These are phyloP conservation scores for Aspergillus piperis DNA, from an alignment of 2,329 filamentous ascomycete species.

Conservation along the genomic window DNA sequence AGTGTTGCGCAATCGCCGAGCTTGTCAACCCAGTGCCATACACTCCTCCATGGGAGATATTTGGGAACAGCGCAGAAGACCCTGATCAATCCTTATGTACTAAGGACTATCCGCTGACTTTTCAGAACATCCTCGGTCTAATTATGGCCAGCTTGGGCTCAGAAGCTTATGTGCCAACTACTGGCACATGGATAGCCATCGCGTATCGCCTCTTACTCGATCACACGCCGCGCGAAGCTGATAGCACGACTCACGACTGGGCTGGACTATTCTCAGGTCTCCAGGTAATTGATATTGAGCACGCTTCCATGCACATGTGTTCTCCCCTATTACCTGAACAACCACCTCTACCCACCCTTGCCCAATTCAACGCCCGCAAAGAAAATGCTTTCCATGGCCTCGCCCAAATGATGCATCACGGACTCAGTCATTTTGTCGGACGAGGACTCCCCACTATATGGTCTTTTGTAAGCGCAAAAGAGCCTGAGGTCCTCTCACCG, in stretches of 20 bases:
- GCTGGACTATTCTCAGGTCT: slow-evolving; percentile 29
- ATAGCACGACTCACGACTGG: slow-evolving; percentile 23
- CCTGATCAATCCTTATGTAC: neutral
- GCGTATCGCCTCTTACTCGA: slow-evolving; percentile 33
- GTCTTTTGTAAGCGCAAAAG: slow-evolving; percentile 28
- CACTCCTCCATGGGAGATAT: neutral
- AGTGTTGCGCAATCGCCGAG: slow-evolving; percentile 28
- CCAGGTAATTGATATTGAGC: slow-evolving; percentile 35
- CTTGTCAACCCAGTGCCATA: slow-evolving; percentile 20
- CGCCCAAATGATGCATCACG: slow-evolving; percentile 34
- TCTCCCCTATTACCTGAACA: slow-evolving; percentile 30
- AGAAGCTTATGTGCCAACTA: slow-evolving; percentile 30
- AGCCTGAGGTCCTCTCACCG: slow-evolving; percentile 10
- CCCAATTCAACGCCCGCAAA: slow-evolving; percentile 23
- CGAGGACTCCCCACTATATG: slow-evolving; percentile 32
- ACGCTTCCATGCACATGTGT: slow-evolving; percentile 36
- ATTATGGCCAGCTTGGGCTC: slow-evolving; percentile 36
- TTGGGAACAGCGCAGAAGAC: neutral
- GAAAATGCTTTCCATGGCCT: slow-evolving; percentile 30
- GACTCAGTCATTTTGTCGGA: slow-evolving; percentile 33
- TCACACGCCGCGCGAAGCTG: slow-evolving; percentile 21
- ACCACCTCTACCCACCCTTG: slow-evolving; percentile 23
- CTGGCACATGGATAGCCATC: slow-evolving; percentile 33
- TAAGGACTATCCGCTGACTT: slow-evolving; percentile 17
- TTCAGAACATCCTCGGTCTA: slow-evolving; percentile 31